A percentile compares a stretch with the other conserved stretches of the same genome.
These are phyloP conservation scores for Ostreobium quekettii DNA, from an alignment of 139 green algal species.

Conservation along the genomic window DNA sequence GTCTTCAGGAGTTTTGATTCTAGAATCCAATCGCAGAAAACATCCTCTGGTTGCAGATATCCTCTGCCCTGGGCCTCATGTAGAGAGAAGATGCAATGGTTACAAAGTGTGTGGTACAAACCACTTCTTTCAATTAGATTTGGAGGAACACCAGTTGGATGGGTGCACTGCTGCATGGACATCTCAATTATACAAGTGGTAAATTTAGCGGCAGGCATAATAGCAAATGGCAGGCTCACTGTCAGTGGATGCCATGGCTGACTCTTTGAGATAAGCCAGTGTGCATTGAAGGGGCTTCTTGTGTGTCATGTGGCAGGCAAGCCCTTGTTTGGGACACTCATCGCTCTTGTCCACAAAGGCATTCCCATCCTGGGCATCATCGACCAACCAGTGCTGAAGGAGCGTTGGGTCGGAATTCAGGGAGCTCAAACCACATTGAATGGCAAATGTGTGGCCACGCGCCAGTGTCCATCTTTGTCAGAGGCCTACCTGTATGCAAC, in stretches of 20 bases:
- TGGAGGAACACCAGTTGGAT: background rate
- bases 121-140: too few species aligned
- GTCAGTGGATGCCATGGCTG: too few species aligned
- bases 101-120: too few species aligned
- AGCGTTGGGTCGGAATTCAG: conserved; percentile 85
- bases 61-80: too few species aligned
- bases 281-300: background rate
- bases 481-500: conserved; percentile 56
- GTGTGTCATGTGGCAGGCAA: conserved; percentile 64
- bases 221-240: too few species aligned
- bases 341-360: conserved; percentile 83
- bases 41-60: too few species aligned
- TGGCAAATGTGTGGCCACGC: conserved; percentile 43
- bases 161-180: background rate
- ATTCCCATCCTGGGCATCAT: conserved; percentile 86
- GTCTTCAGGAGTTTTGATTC: too few species aligned
- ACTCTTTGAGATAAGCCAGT: too few species aligned
- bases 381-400: conserved; percentile 83
- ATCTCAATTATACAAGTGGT: background rate
- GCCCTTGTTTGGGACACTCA: conserved; percentile 92
- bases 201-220: background rate
- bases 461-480: conserved; percentile 33
- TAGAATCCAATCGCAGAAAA: too few species aligned
- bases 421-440: conserved; percentile 81
- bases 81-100: too few species aligned